Percentiles rank a stretch among this genome's conserved stretches.
phyloP scores from a whole-genome alignment of 257 asterid genomes.

The Nicotiana attenuata region DNA sequence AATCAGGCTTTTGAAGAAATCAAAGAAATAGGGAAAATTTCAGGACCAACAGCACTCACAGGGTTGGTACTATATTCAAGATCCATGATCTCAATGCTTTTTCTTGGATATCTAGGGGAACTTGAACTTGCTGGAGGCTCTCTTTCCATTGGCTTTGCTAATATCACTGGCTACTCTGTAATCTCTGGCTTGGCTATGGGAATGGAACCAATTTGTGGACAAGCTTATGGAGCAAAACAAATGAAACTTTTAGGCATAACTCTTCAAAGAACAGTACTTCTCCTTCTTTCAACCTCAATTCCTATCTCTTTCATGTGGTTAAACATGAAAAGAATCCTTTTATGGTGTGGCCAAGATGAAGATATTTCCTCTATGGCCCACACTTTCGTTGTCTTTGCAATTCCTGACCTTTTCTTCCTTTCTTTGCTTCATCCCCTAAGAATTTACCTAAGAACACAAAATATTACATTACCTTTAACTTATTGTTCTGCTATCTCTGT shows the following conservation, averaged over 20 bases:
- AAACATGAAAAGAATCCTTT: slow-evolving; percentile 61
- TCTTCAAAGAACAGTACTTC: slow-evolving; percentile 77
- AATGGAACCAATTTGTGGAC: slow-evolving; percentile 98
- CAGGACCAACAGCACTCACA: slow-evolving; percentile 75
- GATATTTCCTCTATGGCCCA: slow-evolving; percentile 73
- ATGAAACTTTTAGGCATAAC: slow-evolving; percentile 86
- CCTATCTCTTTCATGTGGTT: slow-evolving; percentile 88
- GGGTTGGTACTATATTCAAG: slow-evolving; percentile 75
- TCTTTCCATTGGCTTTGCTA: slow-evolving; percentile 86
- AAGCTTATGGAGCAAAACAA: slow-evolving; percentile 86
- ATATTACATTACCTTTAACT: slow-evolving; percentile 64
- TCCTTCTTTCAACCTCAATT: slow-evolving; percentile 61
- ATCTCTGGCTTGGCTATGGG: slow-evolving; percentile 97
- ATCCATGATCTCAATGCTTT: slow-evolving; percentile 93
- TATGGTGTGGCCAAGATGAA: slow-evolving; percentile 80
- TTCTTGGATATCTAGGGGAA: slow-evolving; percentile 88
- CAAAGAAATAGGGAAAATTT: slow-evolving; percentile 74
- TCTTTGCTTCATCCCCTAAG: slow-evolving; percentile 77
- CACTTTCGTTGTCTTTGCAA: slow-evolving; percentile 63
- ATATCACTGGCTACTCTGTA: slow-evolving; percentile 94
- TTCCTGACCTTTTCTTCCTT: slow-evolving; percentile 79
- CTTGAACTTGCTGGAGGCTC: slow-evolving; percentile 93
- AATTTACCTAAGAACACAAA: slow-evolving; percentile 69
- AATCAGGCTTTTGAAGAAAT: slow-evolving; percentile 68
- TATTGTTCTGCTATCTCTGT: slow-evolving; percentile 63